phyloP scores from a whole-genome alignment of 163 green algal genomes.

The Scenedesmus sp. region DNA sequence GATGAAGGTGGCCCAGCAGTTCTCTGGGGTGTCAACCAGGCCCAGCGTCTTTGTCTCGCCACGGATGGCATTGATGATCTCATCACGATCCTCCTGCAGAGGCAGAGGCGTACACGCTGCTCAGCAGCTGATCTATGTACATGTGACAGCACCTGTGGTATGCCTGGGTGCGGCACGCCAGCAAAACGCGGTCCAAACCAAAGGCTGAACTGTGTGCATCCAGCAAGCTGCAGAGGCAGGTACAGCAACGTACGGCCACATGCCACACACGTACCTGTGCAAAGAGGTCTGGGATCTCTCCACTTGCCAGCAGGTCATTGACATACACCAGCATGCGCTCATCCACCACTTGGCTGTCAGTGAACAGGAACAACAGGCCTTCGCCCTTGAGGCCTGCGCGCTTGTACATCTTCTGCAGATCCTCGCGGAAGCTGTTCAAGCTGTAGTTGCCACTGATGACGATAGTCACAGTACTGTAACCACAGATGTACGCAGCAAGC shows the following conservation, averaged over 20 bases:
- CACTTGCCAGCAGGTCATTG: slow-evolving; percentile 91
- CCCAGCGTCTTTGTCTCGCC: slow-evolving; percentile 88
- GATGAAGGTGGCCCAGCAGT: slow-evolving; percentile 94
- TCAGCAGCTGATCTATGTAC: not conserved
- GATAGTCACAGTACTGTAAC: slow-evolving; percentile 77
- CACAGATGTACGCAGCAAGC: slow-evolving; percentile 80
- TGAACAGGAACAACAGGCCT: slow-evolving; percentile 87
- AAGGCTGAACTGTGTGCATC: not conserved
- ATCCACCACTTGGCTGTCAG: slow-evolving; percentile 88
- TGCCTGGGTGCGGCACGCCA: not conserved
- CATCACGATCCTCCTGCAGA: slow-evolving; percentile 87
- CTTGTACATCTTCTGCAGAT: slow-evolving; percentile 92
- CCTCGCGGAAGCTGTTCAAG: slow-evolving; percentile 85
- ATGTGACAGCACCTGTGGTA: not conserved
- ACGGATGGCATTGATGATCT: slow-evolving; percentile 89
- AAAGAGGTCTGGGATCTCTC: slow-evolving; percentile 91
- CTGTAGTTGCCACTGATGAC: slow-evolving; percentile 86
- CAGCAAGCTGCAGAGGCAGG: not conserved
- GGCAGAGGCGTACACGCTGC: not conserved
- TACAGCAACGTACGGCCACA: not conserved
- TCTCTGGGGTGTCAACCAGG: slow-evolving; percentile 90
- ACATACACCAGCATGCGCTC: slow-evolving; percentile 95
- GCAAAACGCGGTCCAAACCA: not conserved
- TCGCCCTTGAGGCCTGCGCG: slow-evolving; percentile 83
- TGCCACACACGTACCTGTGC: slow-evolving; percentile 57